Base-by-base conservation (phyloP, 768 basidiomycete species). In the Mycena indigotica region DNA sequence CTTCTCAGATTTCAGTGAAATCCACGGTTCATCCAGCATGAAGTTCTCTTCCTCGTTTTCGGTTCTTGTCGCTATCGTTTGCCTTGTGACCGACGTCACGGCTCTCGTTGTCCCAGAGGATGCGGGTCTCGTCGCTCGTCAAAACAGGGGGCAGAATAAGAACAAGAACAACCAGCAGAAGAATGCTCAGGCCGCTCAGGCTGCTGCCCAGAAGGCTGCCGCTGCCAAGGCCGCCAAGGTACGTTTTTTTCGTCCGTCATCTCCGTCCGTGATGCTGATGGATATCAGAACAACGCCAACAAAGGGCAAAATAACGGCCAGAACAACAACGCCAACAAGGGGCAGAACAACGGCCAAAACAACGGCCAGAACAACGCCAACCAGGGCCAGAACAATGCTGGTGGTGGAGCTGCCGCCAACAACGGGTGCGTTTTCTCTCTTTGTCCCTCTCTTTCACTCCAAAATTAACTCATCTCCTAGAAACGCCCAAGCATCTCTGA, bases 1-100 rank as follows among this genome's bases (percentile, higher is more conserved):
- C 70, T 66, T 66, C 70, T 49, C 70, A 66, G 68, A 73, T 79
- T 82, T 83, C 78, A 65, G 79, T 60, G 76, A 83, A 80, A 78
- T 75, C 68, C 60, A 65, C 61, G 52, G 61, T 70, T 65, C 65
- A 53, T 66, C 66, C 67, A 75, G 65, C 63, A 85, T 85, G 84
- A 84, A 79, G 75, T 77, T 80, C 71, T 73, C 77, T 39, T 68
- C 68, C 53, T 68, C 76, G 56, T 58, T 79, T 56, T 71, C 77
- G 16, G 56, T 76, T 41, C 66, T 80, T 57, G 61, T 78, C 61
- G 61, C 78, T 57, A 62, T 79, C 56, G 66, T 78, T 40, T 73
- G 81, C 46, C 67, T 80, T 45, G 57, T 77, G 50, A 65, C 75
- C 53, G 65, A 69, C 40, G 79, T 72, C 54, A 40, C 73, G 17